Base-by-base conservation (phyloP, 495 filamentous ascomycete genomes). In the Friedmanniomyces simplex region DNA sequence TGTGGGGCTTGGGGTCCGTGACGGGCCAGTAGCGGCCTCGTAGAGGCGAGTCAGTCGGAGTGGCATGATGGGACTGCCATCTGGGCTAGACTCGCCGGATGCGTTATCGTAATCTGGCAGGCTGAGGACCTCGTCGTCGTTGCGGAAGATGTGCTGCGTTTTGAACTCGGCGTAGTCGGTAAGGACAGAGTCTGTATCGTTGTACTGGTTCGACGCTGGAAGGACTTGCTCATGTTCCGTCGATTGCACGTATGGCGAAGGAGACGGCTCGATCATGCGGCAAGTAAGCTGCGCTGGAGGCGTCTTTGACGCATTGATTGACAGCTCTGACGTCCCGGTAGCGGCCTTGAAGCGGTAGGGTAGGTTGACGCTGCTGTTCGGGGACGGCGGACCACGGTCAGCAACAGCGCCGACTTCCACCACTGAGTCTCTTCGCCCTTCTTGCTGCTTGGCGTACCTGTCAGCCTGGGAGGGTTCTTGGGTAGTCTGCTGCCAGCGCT, bases 111-210 rank as follows among this genome's bases (percentile, higher is more conserved):
- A 56, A 14, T 56, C 42, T 16, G 54, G 54, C 12, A 49, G 26
- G 22, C 46, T 28, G 21, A 47, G n/a, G 2, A 13, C 42, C 7
- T 49, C 42, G 2, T 47, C 42, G 1, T 56, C 54, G 16, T 28
- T 13, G 24, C 24, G 3, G 24, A 56, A 49, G 41, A 56, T 7
- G n/a, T 37, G 54, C 39, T 56, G 54, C 12, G 54, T 56, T 18
- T 56, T 56, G 54, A 47, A 56, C 26, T 56, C 54, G 24, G 48
- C 54, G 42, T 56, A 56, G 42, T 56, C 30, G n/a, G 43, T 56
- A 6, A 54, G 11, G 34, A 54, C 13, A 3, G 54, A 56, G 2
- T 47, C 54, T 21, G 30, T 36, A 22, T 32, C 49, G 2, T 36
- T 22, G 49, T 5, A 43, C 39, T 2, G 4, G 14, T 43, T 43